Evolutionary conservation across 306 rosid genomes (phyloP).

Genomic region (Styphnolobium japonicum): DNA sequence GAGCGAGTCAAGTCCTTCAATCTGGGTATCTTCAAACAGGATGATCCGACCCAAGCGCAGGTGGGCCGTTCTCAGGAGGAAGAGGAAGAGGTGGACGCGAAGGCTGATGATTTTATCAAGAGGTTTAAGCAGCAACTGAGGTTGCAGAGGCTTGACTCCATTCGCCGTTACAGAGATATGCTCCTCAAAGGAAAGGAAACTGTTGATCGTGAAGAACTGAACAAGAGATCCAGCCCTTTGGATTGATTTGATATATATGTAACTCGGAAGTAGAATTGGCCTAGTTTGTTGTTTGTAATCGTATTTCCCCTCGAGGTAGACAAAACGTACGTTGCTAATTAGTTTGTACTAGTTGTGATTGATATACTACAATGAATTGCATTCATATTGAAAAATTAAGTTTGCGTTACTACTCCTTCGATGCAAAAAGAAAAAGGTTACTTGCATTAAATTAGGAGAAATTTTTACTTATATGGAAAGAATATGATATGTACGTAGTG

Average conservation of each 20-base stretch:
- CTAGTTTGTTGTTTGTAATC: not conserved
- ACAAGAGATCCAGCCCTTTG: not conserved
- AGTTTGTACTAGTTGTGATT: not conserved
- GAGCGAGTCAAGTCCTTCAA: constrained; percentile 40
- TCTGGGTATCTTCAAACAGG: not conserved
- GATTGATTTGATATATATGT: no score
- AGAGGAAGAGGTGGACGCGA: constrained; percentile 67
- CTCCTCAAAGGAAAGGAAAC: constrained; percentile 14
- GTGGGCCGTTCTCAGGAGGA: constrained; percentile 35
- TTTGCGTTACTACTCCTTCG: not conserved
- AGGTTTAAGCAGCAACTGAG: constrained; percentile 73
- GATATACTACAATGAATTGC: not conserved
- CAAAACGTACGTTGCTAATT: no score
- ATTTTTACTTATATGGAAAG: not conserved
- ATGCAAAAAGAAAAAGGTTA: not conserved
- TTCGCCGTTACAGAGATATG: constrained; percentile 51
- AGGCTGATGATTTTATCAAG: constrained; percentile 82
- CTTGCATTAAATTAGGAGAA: not conserved
- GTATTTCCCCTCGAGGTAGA: not conserved
- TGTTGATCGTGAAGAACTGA: not conserved
- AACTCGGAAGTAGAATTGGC: not conserved
- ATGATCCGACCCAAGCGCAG: not conserved
- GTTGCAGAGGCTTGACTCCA: constrained; percentile 74
- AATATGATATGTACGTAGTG: not conserved
- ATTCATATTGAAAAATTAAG: not conserved